phyloP scores from a whole-genome alignment of 1,284 basidiomycete genomes.

The Phellinidium pouzarii region DNA sequence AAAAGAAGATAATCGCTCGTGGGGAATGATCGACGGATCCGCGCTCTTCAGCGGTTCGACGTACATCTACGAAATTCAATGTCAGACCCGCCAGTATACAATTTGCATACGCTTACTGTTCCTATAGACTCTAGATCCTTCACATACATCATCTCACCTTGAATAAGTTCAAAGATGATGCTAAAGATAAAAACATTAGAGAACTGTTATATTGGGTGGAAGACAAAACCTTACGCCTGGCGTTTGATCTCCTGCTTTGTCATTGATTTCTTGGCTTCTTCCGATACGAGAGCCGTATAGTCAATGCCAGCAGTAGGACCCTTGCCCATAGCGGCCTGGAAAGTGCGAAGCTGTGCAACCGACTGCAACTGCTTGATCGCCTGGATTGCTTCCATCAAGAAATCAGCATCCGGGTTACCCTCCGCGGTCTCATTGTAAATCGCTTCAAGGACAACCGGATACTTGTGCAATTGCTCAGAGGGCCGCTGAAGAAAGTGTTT shows the following conservation, averaged over 20 bases:
- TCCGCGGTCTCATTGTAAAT: slow-evolving; percentile 75
- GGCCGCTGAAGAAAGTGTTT: slow-evolving; percentile 85
- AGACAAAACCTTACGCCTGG: slow-evolving; percentile 65
- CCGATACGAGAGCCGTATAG: slow-evolving; percentile 83
- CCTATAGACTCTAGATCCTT: slow-evolving; percentile 89
- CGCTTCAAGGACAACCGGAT: slow-evolving; percentile 82
- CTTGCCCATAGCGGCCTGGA: slow-evolving; percentile 79
- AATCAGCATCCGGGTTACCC: slow-evolving; percentile 77
- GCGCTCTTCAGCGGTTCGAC: slow-evolving; percentile 68
- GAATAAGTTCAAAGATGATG: slow-evolving; percentile 92
- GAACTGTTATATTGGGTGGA: not conserved
- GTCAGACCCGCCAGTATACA: slow-evolving; percentile 16
- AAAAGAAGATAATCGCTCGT: slow-evolving; percentile 70
- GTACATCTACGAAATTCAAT: slow-evolving; percentile 49
- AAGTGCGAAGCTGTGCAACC: slow-evolving; percentile 74
- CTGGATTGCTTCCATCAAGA: slow-evolving; percentile 65
- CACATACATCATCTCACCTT: slow-evolving; percentile 93
- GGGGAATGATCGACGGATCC: slow-evolving; percentile 72
- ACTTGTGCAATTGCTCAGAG: slow-evolving; percentile 84
- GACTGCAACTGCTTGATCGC: slow-evolving; percentile 74
- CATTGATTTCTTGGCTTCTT: slow-evolving; percentile 56
- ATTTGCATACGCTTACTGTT: slow-evolving; percentile 39
- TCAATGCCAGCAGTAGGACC: slow-evolving; percentile 71
- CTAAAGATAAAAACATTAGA: slow-evolving; percentile 33
- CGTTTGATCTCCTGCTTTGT: slow-evolving; percentile 76